Base-by-base conservation (phyloP, 495 filamentous ascomycete genomes). In the Penicillium canariense region DNA sequence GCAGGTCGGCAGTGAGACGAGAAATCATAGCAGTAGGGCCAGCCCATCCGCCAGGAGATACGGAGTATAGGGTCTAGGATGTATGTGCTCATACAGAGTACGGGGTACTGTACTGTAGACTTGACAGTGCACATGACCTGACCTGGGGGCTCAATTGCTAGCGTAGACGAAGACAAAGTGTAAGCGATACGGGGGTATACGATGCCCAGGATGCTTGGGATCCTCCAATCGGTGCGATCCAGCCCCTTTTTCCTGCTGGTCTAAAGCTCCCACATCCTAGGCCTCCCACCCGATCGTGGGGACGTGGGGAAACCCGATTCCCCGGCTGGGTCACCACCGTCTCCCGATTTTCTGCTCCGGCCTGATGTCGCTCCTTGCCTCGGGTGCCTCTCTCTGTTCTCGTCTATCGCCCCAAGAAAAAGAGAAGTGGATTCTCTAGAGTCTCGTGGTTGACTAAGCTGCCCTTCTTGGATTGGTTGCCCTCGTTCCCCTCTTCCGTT, bases 271-370 rank as follows among this genome's bases (percentile, higher is more conserved):
- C 26, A 40, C 48, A 30, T n/a, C 32, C 23, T 32, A 34, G 14
- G 23, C 25, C 43, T 10, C 23, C 8, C 38, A 22, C 30, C 25
- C 30, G 23, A 32, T 50, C 36, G 56, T 58, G 56, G 50, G 50
- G 56, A 53, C 50, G 56, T 58, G 56, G 56, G 56, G 49, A 52
- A 52, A 9, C 32, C 48, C 32, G 48, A 50, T 32, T 32, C 6
- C n/a, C 48, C 48, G 32, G 34, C 27, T 35, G n/a, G 22, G 23
- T 32, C 31, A n/a, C 28, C 23, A 46, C 38, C 38, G 25, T 28
- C 45, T 34, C 48, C 48, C 48, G 48, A 50, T 38, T n/a, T 20
- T 30, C 26, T 36, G 20, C 17, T 48, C 50, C 12, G 39, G 23
- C 14, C 2, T n/a, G 25, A 46, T n/a, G 14, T 20, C 23, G 25